These are phyloP conservation scores for Myriosclerotinia scirpicola DNA, from an alignment of 2,329 filamentous ascomycete genomes.

Conservation along the genomic window DNA sequence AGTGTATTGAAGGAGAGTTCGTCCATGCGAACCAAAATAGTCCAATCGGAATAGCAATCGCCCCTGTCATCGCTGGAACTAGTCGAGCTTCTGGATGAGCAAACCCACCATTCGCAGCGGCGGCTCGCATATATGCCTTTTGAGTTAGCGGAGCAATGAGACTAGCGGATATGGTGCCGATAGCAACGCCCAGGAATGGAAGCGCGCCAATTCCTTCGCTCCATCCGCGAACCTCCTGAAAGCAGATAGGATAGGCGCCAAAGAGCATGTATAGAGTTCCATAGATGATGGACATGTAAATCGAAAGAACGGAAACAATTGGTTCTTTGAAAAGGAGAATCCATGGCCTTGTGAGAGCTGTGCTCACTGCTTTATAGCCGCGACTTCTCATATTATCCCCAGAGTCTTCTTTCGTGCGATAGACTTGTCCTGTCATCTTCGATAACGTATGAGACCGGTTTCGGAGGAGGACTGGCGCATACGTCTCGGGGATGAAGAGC, in stretches of 20 bases:
- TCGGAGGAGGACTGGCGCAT: slow-evolving; percentile 57
- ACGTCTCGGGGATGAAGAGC: slow-evolving; percentile 58
- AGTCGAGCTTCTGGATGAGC: slow-evolving; percentile 63
- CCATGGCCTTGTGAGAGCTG: slow-evolving; percentile 47
- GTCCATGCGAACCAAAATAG: slow-evolving; percentile 72
- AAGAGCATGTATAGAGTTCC: slow-evolving; percentile 53
- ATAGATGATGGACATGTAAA: slow-evolving; percentile 72
- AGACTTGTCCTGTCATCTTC: slow-evolving; percentile 43
- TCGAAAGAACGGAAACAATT: background rate
- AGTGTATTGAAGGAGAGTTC: slow-evolving; percentile 57
- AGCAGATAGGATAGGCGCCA: slow-evolving; percentile 80
- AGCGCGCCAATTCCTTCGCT: slow-evolving; percentile 70
- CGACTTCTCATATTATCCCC: background rate
- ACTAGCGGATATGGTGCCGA: slow-evolving; percentile 56
- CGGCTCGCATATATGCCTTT: background rate
- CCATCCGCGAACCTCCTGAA: slow-evolving; percentile 70
- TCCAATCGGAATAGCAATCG: slow-evolving; percentile 61
- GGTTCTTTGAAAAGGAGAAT: slow-evolving; percentile 44
- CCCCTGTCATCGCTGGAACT: slow-evolving; percentile 60
- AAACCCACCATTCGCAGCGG: slow-evolving; percentile 44
- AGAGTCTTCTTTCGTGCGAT: slow-evolving; percentile 47
- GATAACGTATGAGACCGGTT: slow-evolving; percentile 53
- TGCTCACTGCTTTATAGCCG: slow-evolving; percentile 55
- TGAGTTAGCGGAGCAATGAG: slow-evolving; percentile 40
- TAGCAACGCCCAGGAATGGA: slow-evolving; percentile 42